Evolutionary conservation across 352 stramenopile species (phyloP).

Genomic region (Phytophthora constricta): DNA sequence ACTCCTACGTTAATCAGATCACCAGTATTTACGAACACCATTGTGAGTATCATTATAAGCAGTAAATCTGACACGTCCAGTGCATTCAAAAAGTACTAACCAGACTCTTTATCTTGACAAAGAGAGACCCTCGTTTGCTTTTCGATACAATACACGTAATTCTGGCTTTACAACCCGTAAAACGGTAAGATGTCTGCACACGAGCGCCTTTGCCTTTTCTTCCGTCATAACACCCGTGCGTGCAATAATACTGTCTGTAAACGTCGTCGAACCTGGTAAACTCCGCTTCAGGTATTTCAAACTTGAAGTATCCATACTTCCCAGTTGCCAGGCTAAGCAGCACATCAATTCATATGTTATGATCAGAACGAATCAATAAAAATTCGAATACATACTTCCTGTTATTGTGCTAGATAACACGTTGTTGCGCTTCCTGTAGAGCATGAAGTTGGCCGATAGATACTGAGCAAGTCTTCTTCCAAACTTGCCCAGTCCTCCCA

Average conservation of each 20-base stretch:
- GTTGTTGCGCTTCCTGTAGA: slow-evolving; percentile 13
- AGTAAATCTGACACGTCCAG: too few relatives aligned
- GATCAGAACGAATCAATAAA: not conserved
- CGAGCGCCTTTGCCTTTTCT: slow-evolving; percentile 7
- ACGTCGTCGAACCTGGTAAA: slow-evolving; percentile 10
- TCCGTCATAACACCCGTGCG: slow-evolving; percentile 4
- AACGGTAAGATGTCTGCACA: not conserved
- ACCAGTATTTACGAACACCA: not conserved
- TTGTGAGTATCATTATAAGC: too few relatives aligned
- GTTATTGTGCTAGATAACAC: not conserved
- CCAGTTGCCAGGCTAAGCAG: not conserved
- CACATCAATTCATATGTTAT: not conserved
- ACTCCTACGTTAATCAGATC: too few relatives aligned
- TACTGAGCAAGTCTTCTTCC: slow-evolving; percentile 3
- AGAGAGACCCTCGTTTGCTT: too few relatives aligned
- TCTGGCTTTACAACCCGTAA: not conserved
- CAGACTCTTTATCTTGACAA: too few relatives aligned
- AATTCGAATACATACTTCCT: slow-evolving; percentile 2
- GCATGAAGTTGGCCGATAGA: not conserved
- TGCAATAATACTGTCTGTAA: slow-evolving; percentile 15
- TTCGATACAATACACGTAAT: not conserved
- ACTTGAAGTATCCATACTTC: slow-evolving; percentile 5
- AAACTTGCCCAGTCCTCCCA: not conserved
- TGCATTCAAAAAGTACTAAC: not conserved
- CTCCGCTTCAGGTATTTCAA: not conserved